Percentiles rank a stretch among this genome's conserved stretches.
Conservation (phyloP, 805 yeast genomes). For the Lipomyces yamadae region DNA sequence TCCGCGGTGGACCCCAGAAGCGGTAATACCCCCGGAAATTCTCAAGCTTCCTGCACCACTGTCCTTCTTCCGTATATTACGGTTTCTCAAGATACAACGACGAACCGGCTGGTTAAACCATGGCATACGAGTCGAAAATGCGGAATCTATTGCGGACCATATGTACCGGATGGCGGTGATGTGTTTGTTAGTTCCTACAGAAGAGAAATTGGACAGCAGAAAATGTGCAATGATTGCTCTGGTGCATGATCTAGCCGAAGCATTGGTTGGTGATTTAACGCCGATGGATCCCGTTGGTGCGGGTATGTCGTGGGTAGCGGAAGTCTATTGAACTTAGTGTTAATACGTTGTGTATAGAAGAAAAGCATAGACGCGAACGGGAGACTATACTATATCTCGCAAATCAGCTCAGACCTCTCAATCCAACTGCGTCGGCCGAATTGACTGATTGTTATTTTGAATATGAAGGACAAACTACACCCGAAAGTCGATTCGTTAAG, state of each 20-base stretch:
- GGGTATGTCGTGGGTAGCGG: constrained; percentile 32
- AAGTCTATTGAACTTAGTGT: background rate
- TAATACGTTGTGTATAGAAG: constrained; percentile 47
- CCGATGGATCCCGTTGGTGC: constrained; percentile 77
- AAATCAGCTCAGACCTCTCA: constrained; percentile 66
- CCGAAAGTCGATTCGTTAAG: constrained; percentile 88
- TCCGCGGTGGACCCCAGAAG: constrained; percentile 27
- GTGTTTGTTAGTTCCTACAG: constrained; percentile 64
- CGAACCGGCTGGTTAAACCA: constrained; percentile 95
- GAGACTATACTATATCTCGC: constrained; percentile 71
- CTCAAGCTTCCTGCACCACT: constrained; percentile 34
- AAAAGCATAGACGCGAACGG: constrained; percentile 82
- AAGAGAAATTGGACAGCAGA: constrained; percentile 58
- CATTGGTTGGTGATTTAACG: constrained; percentile 92
- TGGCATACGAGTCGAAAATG: constrained; percentile 51
- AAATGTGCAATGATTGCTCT: constrained; percentile 84
- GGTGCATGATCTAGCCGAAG: constrained; percentile 93
- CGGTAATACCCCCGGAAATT: constrained; percentile 54
- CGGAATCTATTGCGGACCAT: constrained; percentile 65
- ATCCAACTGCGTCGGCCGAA: constrained; percentile 63
- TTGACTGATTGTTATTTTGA: constrained; percentile 79
- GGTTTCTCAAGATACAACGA: constrained; percentile 67
- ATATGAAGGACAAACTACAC: constrained; percentile 79
- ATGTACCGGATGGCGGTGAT: constrained; percentile 93
- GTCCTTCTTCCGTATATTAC: constrained; percentile 33